Evolutionary conservation across 768 basidiomycete genomes (phyloP), one percentile per base, ranked within the genome.

Genomic region (Phaffia tasmanica): DNA sequence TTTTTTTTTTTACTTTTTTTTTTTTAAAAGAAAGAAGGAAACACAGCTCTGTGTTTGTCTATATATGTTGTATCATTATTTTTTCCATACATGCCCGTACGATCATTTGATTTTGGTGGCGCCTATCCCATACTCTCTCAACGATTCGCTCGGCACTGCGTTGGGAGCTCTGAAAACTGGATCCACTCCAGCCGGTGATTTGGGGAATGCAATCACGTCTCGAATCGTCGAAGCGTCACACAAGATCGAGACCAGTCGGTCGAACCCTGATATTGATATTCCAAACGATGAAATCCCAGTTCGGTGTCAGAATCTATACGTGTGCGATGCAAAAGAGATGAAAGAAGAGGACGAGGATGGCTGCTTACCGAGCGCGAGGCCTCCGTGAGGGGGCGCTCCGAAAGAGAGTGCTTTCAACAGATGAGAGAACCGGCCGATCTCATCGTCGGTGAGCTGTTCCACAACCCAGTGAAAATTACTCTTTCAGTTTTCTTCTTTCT

Each of bases 121-220:
- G 3, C 35, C 35, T 15, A 72, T 32, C 1, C 73, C 75, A 62
- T 77, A 77, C 32, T 72, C 72, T 19, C 29, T 69, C 35, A 77
- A 66, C 1, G 72, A 71, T 0, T 70, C 74, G 30, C 64, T 70
- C 3, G 72, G 68, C 23, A 69, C 63, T 19, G 65, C 30, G n/a
- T 88, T 84, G 50, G 93, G 93, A 76, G 89, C 90, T 77, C 84
- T 86, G 81, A 95, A 92, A 49, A 94, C 83, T 53, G 85, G 83
- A 77, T 97, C 93, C 27, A 84, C 82, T 6, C 93, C 92, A 50
- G 84, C 83, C 21, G 61, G 42, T 9, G 87, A 86, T 80, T 97
- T 97, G 11, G 93, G 93, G 79, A 97, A 97, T 23, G 93, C 93
- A 70, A 97, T 94, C 70, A 97, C 93, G 72, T 95, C 91, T 69